Percentiles rank a stretch among this genome's conserved stretches.
These are phyloP conservation scores for Suillus fuscotomentosus DNA, from an alignment of 768 basidiomycete species.

Conservation along the genomic window DNA sequence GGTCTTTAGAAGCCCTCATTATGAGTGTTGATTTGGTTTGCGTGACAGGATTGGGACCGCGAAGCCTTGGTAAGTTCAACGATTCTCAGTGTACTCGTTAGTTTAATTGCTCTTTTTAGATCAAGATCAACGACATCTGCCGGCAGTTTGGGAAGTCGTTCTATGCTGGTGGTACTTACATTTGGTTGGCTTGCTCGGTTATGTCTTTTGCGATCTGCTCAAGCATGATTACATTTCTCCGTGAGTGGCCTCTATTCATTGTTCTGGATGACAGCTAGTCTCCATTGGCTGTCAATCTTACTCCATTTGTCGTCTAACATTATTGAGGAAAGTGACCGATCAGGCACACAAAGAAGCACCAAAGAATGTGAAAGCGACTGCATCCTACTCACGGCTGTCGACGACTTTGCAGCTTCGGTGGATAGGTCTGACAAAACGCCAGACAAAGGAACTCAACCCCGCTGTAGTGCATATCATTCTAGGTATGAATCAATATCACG, in stretches of 20 bases:
- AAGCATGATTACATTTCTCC: conserved; percentile 82
- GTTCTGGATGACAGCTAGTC: neutral
- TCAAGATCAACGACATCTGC: conserved; percentile 77
- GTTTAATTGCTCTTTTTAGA: conserved; percentile 41
- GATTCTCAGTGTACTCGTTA: conserved; percentile 4
- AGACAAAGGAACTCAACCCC: conserved; percentile 85
- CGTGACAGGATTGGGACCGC: conserved; percentile 74
- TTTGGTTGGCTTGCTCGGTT: conserved; percentile 88
- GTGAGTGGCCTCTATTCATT: conserved; percentile 46
- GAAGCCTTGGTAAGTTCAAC: conserved; percentile 61
- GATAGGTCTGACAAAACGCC: conserved; percentile 64
- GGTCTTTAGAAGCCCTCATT: conserved; percentile 57
- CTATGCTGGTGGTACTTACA: conserved; percentile 91
- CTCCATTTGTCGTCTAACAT: conserved; percentile 8
- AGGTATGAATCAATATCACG: conserved; percentile 42
- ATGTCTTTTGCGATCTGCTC: conserved; percentile 92
- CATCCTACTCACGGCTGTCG: conserved; percentile 62
- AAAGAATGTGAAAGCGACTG: conserved; percentile 59
- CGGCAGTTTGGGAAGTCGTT: conserved; percentile 73
- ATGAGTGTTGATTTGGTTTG: conserved; percentile 81
- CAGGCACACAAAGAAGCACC: conserved; percentile 54
- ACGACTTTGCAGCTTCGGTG: conserved; percentile 68
- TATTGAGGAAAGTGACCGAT: conserved; percentile 52
- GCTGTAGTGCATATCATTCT: conserved; percentile 68
- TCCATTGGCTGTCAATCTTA: conserved; percentile 8